Percentiles rank a stretch among this genome's conserved stretches.
Conservation (phyloP, 108 stramenopile genomes). For the Fragilariopsis cylindrus region DNA sequence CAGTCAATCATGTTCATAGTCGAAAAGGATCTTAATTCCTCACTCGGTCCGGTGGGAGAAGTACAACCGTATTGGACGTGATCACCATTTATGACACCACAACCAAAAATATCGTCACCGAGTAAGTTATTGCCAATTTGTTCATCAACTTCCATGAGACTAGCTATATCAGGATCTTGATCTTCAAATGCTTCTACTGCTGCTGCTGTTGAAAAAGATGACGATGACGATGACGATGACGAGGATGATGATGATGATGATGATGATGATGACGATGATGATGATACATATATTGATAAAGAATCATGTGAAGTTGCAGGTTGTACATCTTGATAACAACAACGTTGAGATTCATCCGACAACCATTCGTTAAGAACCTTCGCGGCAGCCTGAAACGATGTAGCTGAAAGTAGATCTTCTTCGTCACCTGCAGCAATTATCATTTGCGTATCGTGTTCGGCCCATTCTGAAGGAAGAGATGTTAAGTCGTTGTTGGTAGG, state of each 20-base stretch:
- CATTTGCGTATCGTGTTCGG: conserved; percentile 6
- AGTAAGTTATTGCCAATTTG: conserved; percentile 54
- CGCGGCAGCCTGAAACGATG: conserved; percentile 45
- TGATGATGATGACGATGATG: neutral
- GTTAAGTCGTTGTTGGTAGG: neutral
- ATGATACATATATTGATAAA: neutral
- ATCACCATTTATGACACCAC: neutral
- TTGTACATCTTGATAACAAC: neutral
- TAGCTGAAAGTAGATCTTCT: conserved; percentile 33
- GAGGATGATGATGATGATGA: neutral
- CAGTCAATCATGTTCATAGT: conserved; percentile 13
- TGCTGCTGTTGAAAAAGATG: neutral
- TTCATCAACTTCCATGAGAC: conserved; percentile 60
- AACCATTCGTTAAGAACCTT: conserved; percentile 59
- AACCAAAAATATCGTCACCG: conserved; percentile 51
- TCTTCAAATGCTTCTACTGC: neutral
- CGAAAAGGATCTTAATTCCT: conserved; percentile 27
- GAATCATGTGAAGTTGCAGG: neutral
- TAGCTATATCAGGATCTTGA: conserved; percentile 10
- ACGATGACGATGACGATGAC: no score
- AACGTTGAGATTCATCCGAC: conserved; percentile 18
- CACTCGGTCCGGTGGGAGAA: conserved; percentile 39
- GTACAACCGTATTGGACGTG: conserved; percentile 21
- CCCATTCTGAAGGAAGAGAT: conserved; percentile 5
- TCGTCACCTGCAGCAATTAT: conserved; percentile 28